Percentiles rank a stretch among this genome's conserved stretches.
phyloP scores from a whole-genome alignment of 2,329 filamentous ascomycete genomes.

The Neonectria neomacrospora region DNA sequence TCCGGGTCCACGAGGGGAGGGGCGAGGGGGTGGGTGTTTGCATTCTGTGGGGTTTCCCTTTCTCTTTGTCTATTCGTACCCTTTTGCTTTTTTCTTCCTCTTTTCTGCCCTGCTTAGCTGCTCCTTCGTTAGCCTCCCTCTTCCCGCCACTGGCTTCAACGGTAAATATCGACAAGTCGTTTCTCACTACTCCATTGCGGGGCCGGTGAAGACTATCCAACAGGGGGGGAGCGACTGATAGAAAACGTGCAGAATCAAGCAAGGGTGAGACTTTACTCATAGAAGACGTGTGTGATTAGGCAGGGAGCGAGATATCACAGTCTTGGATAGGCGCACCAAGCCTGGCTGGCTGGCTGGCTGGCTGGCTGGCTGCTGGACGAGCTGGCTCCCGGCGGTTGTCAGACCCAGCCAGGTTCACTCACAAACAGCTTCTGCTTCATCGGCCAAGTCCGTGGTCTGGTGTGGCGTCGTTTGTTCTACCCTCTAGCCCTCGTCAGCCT shows the following conservation, averaged over 20 bases:
- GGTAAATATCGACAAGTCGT: constrained; percentile 20
- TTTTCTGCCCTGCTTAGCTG: constrained; percentile 3
- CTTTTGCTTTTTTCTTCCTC: constrained; percentile 15
- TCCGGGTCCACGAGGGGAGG: neutral
- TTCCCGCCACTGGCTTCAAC: constrained; percentile 2
- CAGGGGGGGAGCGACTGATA: constrained; percentile 11
- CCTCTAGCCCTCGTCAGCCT: constrained; percentile 9
- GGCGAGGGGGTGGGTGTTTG: neutral
- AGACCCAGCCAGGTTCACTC: constrained; percentile 13
- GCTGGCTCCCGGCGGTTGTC: constrained; percentile 12
- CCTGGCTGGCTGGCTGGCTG: neutral
- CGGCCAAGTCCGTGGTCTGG: constrained; percentile 25
- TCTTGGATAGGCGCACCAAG: neutral
- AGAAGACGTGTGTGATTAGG: neutral
- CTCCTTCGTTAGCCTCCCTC: constrained; percentile 6
- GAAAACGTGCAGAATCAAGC: neutral
- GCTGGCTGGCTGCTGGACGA: neutral
- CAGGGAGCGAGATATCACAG: neutral
- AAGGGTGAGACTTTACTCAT: constrained; percentile 10
- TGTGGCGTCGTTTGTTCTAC: constrained; percentile 32
- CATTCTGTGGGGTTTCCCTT: neutral
- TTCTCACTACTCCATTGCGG: constrained; percentile 13
- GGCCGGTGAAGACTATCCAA: constrained; percentile 13
- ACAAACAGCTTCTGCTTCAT: constrained; percentile 17
- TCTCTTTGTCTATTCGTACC: neutral